phyloP scores from a whole-genome alignment of 179 eudicot genomes.

The Carnegiea gigantea region DNA sequence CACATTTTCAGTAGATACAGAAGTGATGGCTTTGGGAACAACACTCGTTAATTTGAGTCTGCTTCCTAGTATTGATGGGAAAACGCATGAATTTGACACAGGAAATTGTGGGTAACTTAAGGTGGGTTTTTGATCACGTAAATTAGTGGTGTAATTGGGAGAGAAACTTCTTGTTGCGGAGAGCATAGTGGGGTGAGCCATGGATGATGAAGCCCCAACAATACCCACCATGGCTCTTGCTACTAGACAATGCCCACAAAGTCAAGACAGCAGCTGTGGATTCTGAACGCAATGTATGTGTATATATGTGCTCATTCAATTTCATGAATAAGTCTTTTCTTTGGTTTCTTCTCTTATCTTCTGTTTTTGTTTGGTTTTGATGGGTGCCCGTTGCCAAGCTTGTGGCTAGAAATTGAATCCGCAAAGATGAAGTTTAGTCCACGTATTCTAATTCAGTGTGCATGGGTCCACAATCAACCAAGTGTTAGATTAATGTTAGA shows the following conservation, averaged over 20 bases:
- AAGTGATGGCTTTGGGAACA: slow-evolving; percentile 34
- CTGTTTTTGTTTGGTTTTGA: background rate
- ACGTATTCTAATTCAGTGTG: background rate
- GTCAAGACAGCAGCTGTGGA: background rate
- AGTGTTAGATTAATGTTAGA: too few species aligned
- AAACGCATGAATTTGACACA: background rate
- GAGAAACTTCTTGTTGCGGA: slow-evolving; percentile 7
- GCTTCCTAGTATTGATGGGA: background rate
- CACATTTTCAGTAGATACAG: slow-evolving; percentile 27
- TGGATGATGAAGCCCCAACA: slow-evolving; percentile 11
- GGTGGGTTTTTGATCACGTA: background rate
- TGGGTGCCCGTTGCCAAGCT: background rate
- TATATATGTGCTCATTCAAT: background rate
- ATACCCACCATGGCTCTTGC: slow-evolving; percentile 3
- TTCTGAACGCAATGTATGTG: background rate
- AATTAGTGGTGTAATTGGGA: background rate
- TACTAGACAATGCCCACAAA: background rate
- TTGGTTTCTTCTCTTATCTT: background rate
- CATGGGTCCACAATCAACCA: too few species aligned
- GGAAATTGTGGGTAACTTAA: background rate
- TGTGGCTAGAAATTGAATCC: background rate
- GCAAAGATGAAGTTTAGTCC: background rate
- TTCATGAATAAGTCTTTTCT: background rate
- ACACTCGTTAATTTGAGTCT: background rate
- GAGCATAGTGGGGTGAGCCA: slow-evolving; percentile 21